phyloP scores from a whole-genome alignment of 345 rosid genomes.

The Ceriops tagal region DNA sequence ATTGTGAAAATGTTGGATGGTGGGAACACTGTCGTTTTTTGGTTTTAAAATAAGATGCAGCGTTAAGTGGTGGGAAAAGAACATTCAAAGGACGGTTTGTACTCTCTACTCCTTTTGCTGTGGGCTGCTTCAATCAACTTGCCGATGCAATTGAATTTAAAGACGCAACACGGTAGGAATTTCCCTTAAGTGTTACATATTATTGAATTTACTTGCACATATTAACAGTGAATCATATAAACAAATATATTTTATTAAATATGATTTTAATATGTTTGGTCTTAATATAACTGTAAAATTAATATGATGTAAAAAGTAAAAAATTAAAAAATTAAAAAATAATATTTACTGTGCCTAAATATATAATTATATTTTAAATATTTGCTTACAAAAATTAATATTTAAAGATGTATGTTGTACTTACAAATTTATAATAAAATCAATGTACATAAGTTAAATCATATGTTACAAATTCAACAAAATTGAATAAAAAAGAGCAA shows the following conservation, averaged over 20 bases:
- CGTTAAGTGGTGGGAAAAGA: conserved; percentile 39
- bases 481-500: too few relatives aligned
- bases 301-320: too few relatives aligned
- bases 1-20: conserved; percentile 39
- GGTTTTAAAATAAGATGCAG: conserved; percentile 38
- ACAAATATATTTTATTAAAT: not conserved
- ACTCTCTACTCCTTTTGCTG: conserved; percentile 26
- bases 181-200: not conserved
- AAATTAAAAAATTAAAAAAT: too few relatives aligned
- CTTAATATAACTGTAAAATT: too few relatives aligned
- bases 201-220: not conserved
- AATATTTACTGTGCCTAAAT: too few relatives aligned
- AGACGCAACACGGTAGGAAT: conserved; percentile 3
- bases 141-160: conserved; percentile 11
- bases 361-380: too few relatives aligned
- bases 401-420: too few relatives aligned
- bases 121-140: conserved; percentile 26
- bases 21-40: conserved; percentile 39
- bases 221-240: not conserved
- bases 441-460: too few relatives aligned
- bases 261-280: too few relatives aligned
- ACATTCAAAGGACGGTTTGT: conserved; percentile 18
- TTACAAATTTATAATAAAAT: too few relatives aligned
- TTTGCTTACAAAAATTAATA: too few relatives aligned
- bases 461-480: too few relatives aligned